Percentiles rank a stretch among this genome's conserved stretches.
Conservation (phyloP, 2,329 filamentous ascomycete genomes). For the Plenodomus biglobosus region DNA sequence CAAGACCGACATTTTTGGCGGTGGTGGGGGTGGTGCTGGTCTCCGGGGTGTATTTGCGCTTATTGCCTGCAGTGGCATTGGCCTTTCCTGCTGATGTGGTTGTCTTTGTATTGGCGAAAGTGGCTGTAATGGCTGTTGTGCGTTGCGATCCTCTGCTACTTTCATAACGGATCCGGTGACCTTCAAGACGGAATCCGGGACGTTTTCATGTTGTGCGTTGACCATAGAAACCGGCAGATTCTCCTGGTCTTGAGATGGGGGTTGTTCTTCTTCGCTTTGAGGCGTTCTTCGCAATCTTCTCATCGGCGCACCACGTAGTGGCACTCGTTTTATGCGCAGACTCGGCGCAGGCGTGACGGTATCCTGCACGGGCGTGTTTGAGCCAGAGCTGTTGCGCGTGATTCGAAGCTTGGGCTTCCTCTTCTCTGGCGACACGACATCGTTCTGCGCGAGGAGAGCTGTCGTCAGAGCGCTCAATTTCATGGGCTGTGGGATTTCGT, state of each 20-base stretch:
- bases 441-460: conserved; percentile 66
- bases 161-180: conserved; percentile 42
- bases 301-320: conserved; percentile 45
- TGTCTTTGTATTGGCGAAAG: conserved; percentile 35
- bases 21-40: conserved; percentile 74
- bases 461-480: conserved; percentile 93
- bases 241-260: conserved; percentile 72
- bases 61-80: conserved; percentile 54
- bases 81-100: conserved; percentile 49
- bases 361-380: conserved; percentile 45
- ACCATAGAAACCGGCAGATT: conserved; percentile 61
- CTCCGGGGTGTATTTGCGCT: conserved; percentile 74
- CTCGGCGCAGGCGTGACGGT: conserved; percentile 46
- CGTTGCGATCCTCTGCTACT: conserved; percentile 28
- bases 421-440: conserved; percentile 45
- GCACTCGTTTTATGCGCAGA: conserved; percentile 44
- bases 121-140: conserved; percentile 22
- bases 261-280: conserved; percentile 43
- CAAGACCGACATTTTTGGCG: conserved; percentile 95
- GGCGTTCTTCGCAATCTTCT: conserved; percentile 43
- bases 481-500: conserved; percentile 83
- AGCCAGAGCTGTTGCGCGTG: conserved; percentile 38
- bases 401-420: conserved; percentile 44
- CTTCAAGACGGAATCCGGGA: conserved; percentile 34
- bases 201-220: conserved; percentile 32